A percentile compares a stretch with the other conserved stretches of the same genome.
phyloP scores from a whole-genome alignment of 768 basidiomycete genomes.

The Baorangia bicolor region DNA sequence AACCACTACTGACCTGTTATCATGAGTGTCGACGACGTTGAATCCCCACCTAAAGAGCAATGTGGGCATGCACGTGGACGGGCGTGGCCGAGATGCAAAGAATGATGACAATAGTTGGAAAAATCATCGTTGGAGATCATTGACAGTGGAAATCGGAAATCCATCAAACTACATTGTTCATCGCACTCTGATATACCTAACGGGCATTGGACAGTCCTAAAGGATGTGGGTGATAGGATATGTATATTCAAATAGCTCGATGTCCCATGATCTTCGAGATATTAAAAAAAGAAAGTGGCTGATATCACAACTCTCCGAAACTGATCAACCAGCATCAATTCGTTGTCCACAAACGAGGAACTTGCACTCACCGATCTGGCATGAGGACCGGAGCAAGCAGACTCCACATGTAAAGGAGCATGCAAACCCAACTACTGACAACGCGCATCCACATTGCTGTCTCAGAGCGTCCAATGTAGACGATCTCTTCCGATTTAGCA shows the following conservation, averaged over 20 bases:
- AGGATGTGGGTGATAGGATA: not conserved
- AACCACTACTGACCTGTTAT: not conserved
- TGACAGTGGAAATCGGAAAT: not conserved
- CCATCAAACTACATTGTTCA: not conserved
- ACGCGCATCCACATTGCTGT: slow-evolving; percentile 99
- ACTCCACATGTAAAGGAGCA: slow-evolving; percentile 83
- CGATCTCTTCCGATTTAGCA: slow-evolving; percentile 58
- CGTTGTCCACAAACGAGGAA: not conserved
- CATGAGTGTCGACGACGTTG: not conserved
- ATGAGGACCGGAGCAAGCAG: slow-evolving; percentile 84
- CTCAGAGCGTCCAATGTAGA: slow-evolving; percentile 93
- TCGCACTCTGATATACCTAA: not conserved
- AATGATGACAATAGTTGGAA: not conserved
- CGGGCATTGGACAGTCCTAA: not conserved
- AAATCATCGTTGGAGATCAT: not conserved
- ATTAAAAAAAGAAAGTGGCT: not conserved
- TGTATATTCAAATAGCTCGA: not conserved
- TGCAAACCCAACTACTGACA: slow-evolving; percentile 94
- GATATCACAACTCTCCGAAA: slow-evolving; percentile 25
- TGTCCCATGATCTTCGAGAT: not conserved
- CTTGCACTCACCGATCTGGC: slow-evolving; percentile 73
- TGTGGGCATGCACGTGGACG: too few species aligned
- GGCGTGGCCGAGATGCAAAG: not conserved
- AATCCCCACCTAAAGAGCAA: not conserved
- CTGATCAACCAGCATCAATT: slow-evolving; percentile 13